A percentile compares a stretch with the other conserved stretches of the same genome.
Conservation (phyloP, 208 protist genomes). For the Wallacemonas collosoma region DNA sequence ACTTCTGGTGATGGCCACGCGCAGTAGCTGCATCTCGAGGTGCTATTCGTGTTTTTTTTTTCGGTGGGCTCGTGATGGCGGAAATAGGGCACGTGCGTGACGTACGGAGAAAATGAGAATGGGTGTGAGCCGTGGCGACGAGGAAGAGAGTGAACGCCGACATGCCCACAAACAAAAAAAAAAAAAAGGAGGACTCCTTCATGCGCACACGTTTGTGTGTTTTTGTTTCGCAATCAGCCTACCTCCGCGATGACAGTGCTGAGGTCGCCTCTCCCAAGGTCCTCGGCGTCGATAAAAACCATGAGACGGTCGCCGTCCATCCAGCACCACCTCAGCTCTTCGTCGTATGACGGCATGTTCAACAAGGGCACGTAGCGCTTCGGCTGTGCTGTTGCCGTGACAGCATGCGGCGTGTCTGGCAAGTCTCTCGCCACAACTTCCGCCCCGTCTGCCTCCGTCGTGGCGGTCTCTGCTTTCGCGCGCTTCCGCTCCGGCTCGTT, state of each 20-base stretch:
- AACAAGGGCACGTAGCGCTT: conserved; percentile 12
- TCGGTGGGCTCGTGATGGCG: too few relatives aligned
- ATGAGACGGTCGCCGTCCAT: conserved; percentile 15
- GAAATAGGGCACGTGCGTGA: too few relatives aligned
- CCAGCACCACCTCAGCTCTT: conserved; percentile 12
- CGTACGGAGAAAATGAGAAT: too few relatives aligned
- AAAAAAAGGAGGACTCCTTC: neutral
- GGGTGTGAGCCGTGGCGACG: too few relatives aligned
- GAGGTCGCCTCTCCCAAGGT: neutral
- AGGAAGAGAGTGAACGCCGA: too few relatives aligned
- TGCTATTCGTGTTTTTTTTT: too few relatives aligned
- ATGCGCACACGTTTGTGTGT: too few relatives aligned
- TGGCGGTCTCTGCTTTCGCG: neutral
- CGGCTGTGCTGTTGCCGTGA: neutral
- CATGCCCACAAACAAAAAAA: neutral
- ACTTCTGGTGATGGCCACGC: too few relatives aligned
- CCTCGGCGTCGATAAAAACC: conserved; percentile 2
- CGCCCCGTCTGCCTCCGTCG: too few relatives aligned
- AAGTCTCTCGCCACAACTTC: too few relatives aligned
- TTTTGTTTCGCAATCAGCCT: neutral
- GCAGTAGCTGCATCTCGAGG: too few relatives aligned
- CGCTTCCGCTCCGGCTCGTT: conserved; percentile 12
- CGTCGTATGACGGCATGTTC: conserved; percentile 12
- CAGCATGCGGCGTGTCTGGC: neutral
- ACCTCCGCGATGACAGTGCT: conserved; percentile 1